Percentiles rank a stretch among this genome's conserved stretches.
Conservation (phyloP, 2,329 filamentous ascomycete genomes). For the Basipetospora chlamydospora region DNA sequence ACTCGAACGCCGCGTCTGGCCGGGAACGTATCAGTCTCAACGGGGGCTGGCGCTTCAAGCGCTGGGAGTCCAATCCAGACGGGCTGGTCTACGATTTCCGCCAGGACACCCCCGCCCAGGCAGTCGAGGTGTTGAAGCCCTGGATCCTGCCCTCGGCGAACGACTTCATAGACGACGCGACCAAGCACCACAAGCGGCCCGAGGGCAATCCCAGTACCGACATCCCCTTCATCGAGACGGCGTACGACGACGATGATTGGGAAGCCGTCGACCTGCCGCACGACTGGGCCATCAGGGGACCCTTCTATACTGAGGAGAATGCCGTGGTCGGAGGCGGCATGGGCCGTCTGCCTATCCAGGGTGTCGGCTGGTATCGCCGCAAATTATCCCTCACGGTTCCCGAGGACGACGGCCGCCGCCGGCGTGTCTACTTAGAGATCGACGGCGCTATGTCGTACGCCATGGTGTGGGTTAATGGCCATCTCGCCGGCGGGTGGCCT, state of each 20-base stretch:
- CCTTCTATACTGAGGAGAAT: constrained; percentile 22
- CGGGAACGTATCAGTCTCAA: constrained; percentile 19
- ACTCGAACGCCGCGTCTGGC: too few relatives aligned
- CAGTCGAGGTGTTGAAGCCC: constrained; percentile 17
- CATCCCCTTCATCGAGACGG: constrained; percentile 16
- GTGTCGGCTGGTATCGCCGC: constrained; percentile 37
- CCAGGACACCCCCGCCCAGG: constrained; percentile 10
- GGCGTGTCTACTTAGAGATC: constrained; percentile 26
- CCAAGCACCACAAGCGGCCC: constrained; percentile 17
- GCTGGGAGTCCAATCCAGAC: constrained; percentile 21
- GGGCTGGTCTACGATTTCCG: constrained; percentile 15
- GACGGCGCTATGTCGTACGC: constrained; percentile 38
- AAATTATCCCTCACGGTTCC: constrained; percentile 2
- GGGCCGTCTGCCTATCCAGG: constrained; percentile 31
- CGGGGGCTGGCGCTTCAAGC: constrained; percentile 22
- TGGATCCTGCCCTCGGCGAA: constrained; percentile 28
- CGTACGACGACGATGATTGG: constrained; percentile 26
- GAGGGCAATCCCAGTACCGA: constrained; percentile 8
- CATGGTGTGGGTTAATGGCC: constrained; percentile 34
- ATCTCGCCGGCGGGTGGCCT: constrained; percentile 35
- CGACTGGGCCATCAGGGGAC: constrained; percentile 33
- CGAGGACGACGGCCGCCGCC: constrained; percentile 19
- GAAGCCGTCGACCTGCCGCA: constrained; percentile 27
- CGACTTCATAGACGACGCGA: constrained; percentile 19
- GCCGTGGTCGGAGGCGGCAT: constrained; percentile 22